phyloP scores from a whole-genome alignment of 257 asterid genomes.

The Ligustrum vulgare region DNA sequence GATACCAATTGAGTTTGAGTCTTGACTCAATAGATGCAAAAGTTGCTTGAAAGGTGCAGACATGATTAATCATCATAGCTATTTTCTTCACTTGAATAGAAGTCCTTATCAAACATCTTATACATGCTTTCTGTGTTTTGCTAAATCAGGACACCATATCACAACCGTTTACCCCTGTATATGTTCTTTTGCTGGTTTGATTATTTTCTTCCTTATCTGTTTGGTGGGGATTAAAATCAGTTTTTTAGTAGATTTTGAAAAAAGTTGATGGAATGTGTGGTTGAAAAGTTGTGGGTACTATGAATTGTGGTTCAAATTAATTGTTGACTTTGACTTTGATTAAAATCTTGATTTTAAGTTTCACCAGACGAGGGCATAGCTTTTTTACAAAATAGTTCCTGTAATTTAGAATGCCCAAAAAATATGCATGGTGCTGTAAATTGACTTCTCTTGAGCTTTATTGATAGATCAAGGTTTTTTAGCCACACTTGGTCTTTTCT shows the following conservation, averaged over 20 bases:
- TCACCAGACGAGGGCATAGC: too few relatives aligned
- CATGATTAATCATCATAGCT: neutral
- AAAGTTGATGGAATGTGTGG: too few relatives aligned
- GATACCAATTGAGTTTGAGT: neutral
- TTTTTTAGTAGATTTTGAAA: too few relatives aligned
- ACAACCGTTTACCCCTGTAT: neutral
- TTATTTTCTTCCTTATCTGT: neutral
- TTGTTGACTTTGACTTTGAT: too few relatives aligned
- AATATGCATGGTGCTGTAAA: neutral
- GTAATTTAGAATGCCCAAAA: neutral
- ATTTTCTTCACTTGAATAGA: neutral
- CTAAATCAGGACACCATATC: neutral
- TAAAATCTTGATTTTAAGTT: too few relatives aligned
- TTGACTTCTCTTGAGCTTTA: neutral
- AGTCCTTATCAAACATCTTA: neutral
- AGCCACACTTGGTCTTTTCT: neutral
- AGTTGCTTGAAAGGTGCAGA: slow-evolving; percentile 2
- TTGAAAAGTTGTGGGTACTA: too few relatives aligned
- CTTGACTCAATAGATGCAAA: neutral
- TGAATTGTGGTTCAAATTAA: too few relatives aligned
- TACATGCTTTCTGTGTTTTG: neutral
- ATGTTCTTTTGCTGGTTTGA: neutral
- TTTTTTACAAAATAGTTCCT: neutral
- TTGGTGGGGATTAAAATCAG: too few relatives aligned
- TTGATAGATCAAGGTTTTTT: neutral